Evolutionary conservation across 139 green algal genomes (phyloP).

Genomic region (Chlamydomonas sp.): DNA sequence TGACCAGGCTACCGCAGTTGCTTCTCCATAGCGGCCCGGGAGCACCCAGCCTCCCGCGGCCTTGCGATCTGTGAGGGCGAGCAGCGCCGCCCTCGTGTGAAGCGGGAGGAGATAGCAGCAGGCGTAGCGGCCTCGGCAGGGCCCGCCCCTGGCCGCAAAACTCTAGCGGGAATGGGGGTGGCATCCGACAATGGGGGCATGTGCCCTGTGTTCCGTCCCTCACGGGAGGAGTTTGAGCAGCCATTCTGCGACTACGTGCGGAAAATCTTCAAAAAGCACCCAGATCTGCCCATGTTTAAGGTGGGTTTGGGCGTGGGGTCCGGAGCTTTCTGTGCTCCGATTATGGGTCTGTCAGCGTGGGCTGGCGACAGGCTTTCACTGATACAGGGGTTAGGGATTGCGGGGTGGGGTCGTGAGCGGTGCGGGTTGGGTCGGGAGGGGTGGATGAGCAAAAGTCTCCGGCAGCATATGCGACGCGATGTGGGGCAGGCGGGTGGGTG

Average conservation of each 20-base stretch:
- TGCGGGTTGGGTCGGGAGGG: background rate
- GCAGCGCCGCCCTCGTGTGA: too few relatives aligned
- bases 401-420: background rate
- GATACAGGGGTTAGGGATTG: too few relatives aligned
- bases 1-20: too few relatives aligned
- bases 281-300: slow-evolving; percentile 77
- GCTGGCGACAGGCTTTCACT: background rate
- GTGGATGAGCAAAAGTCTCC: too few relatives aligned
- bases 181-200: background rate
- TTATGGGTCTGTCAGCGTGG: background rate
- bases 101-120: too few relatives aligned
- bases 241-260: slow-evolving; percentile 68
- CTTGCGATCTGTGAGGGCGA: too few relatives aligned
- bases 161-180: background rate
- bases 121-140: too few relatives aligned
- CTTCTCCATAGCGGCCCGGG: too few relatives aligned
- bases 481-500: background rate
- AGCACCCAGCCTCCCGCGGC: too few relatives aligned
- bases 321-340: background rate
- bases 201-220: slow-evolving; percentile 60
- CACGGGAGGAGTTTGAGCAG: slow-evolving; percentile 61
- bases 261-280: slow-evolving; percentile 58
- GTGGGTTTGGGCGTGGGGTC: slow-evolving; percentile 20
- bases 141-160: too few relatives aligned
- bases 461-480: background rate